Evolutionary conservation across 2,329 filamentous ascomycete genomes (phyloP).

Genomic region (Aspergillus spinulosporus): DNA sequence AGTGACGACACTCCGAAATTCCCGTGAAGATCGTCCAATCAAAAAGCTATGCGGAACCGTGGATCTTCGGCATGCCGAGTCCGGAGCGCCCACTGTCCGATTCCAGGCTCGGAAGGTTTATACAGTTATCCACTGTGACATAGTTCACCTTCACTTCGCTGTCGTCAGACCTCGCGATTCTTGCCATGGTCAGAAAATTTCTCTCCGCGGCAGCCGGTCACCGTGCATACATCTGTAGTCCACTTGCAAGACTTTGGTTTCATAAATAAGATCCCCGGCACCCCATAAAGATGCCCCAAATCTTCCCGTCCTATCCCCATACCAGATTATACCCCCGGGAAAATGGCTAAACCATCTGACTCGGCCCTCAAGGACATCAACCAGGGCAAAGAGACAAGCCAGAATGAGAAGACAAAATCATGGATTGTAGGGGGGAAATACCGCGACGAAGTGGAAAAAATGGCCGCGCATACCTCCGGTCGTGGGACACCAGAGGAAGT

Average conservation of each 20-base stretch:
- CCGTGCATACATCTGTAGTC: no score
- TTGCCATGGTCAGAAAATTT: background rate
- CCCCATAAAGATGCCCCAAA: background rate
- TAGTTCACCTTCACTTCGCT: background rate
- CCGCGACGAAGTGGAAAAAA: conserved; percentile 25
- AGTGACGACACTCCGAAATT: background rate
- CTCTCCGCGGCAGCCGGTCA: background rate
- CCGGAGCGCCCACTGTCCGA: background rate
- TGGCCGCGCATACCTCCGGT: conserved; percentile 16
- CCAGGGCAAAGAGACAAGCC: background rate
- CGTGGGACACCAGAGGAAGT: conserved; percentile 37
- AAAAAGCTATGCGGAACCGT: background rate
- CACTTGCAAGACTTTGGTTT: background rate
- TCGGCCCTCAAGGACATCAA: background rate
- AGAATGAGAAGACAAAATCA: background rate
- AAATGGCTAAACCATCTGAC: background rate
- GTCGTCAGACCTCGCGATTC: conserved; percentile 2
- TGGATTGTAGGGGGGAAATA: conserved; percentile 31
- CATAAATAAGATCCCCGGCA: background rate
- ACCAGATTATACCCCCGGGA: background rate
- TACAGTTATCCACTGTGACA: background rate
- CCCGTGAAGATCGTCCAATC: background rate
- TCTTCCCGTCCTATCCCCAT: background rate
- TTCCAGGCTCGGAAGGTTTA: background rate
- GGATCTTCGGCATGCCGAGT: background rate